Evolutionary conservation across 306 rosid species (phyloP).

Genomic region (Medicago arabica): DNA sequence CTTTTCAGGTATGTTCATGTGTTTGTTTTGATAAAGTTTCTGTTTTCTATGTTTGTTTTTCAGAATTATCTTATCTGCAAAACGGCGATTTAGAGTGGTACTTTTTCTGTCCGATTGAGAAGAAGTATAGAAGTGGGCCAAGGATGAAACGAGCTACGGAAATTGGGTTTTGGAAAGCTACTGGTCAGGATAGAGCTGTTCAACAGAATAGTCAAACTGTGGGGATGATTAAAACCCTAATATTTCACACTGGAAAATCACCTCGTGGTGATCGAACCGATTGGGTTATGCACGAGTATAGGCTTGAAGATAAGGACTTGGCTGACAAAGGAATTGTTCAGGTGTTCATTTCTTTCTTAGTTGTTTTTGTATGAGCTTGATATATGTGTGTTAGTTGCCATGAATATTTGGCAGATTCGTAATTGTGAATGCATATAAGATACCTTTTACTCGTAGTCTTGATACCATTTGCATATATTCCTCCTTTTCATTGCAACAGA

Average conservation of each 20-base stretch:
- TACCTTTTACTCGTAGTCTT: slow-evolving; percentile 13
- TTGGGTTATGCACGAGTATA: slow-evolving; percentile 48
- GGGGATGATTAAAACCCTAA: slow-evolving; percentile 39
- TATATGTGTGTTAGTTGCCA: not conserved
- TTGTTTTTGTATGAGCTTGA: slow-evolving; percentile 8
- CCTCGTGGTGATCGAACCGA: slow-evolving; percentile 32
- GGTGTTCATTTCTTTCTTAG: slow-evolving; percentile 18
- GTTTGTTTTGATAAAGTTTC: not conserved
- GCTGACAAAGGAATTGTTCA: slow-evolving; percentile 36
- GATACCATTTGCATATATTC: not conserved
- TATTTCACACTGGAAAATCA: slow-evolving; percentile 41
- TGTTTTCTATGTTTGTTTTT: slow-evolving; percentile 10
- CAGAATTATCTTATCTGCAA: slow-evolving; percentile 59
- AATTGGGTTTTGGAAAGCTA: slow-evolving; percentile 76
- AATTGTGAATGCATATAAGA: not conserved
- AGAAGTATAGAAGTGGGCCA: slow-evolving; percentile 63
- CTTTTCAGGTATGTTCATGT: not conserved
- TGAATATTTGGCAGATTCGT: not conserved
- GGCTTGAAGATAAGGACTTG: slow-evolving; percentile 46
- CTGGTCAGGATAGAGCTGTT: slow-evolving; percentile 67
- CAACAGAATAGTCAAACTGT: slow-evolving; percentile 27
- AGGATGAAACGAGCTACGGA: slow-evolving; percentile 66
- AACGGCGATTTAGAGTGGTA: slow-evolving; percentile 73
- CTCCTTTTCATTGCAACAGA: not conserved
- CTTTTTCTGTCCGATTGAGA: slow-evolving; percentile 66